Evolutionary conservation across 2,329 filamentous ascomycete species (phyloP), one percentile per base, ranked within the genome.

Genomic region (Verticillium albo-atrum): DNA sequence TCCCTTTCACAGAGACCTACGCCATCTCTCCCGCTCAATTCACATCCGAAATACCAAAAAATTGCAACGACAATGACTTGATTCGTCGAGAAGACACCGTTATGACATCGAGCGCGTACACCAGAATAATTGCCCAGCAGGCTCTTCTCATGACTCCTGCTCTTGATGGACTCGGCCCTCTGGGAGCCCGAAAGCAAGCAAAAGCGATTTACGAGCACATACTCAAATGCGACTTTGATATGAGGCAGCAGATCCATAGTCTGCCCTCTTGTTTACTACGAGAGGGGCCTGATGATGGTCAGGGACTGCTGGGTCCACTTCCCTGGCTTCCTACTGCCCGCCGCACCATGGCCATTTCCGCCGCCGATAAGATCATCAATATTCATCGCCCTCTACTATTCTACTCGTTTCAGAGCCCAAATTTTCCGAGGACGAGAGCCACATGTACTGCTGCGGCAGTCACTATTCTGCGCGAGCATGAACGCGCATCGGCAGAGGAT

Each of bases 311-410:
- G 7, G 3, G 4, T 17, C 20, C 15, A 2, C 26, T 20, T 4
- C 66, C 67, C 0, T 75, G 73, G 73, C 66, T 75, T 10, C 63
- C 63, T 2, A 72, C 64, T 14, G 73, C 73, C 6, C 69, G 71
- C 12, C 68, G 69, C 35, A 74, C 71, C 58, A 67, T 75, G 27
- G 71, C 73, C 7, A 74, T 75, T 26, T 74, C 71, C 0, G 71
- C 72, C 7, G 72, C 73, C 1, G 73, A 75, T 56, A 75, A 75
- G 62, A 73, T 74, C 34, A 74, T 75, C 62, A 74, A 74, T 70
- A 71, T 75, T 26, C 73, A 75, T 59, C 69, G 73, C 2, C 70
- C 72, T 0, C 71, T 75, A 34, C 64, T 75, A 3, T 72, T 73
- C 57, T 67, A 65, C 6, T 71, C 67, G 1, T 67, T 68, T 64